Evolutionary conservation across 2,329 filamentous ascomycete species (phyloP), one percentile per base, ranked within the genome.

Genomic region (Cladobotryum protrusum): DNA sequence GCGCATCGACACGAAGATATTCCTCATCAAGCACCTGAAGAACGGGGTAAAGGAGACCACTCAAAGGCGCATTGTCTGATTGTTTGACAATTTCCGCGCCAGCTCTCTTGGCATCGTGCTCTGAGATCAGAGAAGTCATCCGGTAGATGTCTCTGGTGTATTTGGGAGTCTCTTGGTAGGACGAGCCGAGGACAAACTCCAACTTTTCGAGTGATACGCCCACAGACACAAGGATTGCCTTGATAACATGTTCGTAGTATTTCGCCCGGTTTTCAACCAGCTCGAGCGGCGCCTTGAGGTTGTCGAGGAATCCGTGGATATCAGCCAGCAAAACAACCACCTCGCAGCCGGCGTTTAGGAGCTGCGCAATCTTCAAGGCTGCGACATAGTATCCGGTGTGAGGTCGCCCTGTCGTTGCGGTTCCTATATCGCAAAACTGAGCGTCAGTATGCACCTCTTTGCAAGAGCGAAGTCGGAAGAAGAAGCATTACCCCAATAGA

Each of bases 51-150:
- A 72, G 60, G 2, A 71, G 62, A 20, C 69, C 69, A 44, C 68
- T 83, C 39, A 92, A 67, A 1, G 86, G 79, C 6, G 86, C 81
- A 61, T 92, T 90, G 50, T 81, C 79, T 3, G 86, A 83, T 73
- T 97, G 90, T 77, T 97, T 97, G 57, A 99, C 92, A 7, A 97
- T 82, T 69, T 97, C 93, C 2, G 89, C 87, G 36, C 92, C 92
- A 0, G 92, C 91, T 70, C 89, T 93, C 70, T 90, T 89, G 14
- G 90, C 89, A 62, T 93, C 84, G 63, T 91, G 83, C 69, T 90
- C 83, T 13, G 84, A 85, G 5, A 86, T 81, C 47, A 88, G 69
- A 3, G 81, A 81, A 42, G 78, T 79, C 56, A 97, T 67, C 63
- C 86, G 83, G 72, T 91, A 92, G 33, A 95, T 71, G 65, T 97